A percentile compares a stretch with the other conserved stretches of the same genome.
Evolutionary conservation across 257 asterid genomes (phyloP).

Genomic region (Ocimum tenuiflorum): DNA sequence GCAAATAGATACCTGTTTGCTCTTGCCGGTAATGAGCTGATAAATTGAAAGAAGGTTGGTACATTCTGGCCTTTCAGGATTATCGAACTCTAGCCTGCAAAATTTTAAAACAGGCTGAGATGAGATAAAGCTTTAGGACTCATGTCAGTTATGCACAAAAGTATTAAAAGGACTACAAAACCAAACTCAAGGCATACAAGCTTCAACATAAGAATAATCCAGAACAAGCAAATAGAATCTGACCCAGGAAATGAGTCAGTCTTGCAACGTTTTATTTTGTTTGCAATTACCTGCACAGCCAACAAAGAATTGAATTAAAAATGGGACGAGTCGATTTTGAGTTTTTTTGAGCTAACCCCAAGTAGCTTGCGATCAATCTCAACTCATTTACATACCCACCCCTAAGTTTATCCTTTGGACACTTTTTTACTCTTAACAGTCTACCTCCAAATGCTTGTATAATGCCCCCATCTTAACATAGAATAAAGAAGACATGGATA

Average conservation of each 20-base stretch:
- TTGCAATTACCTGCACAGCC: slow-evolving; percentile 60
- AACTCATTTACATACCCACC: too few relatives aligned
- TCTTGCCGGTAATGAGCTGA: slow-evolving; percentile 79
- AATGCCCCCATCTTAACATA: not conserved
- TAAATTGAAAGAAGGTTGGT: slow-evolving; percentile 85
- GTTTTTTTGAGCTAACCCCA: too few relatives aligned
- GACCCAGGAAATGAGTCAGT: slow-evolving; percentile 84
- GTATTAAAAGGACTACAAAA: not conserved
- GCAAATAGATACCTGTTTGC: slow-evolving; percentile 85
- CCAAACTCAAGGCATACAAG: slow-evolving; percentile 3
- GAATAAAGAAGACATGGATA: not conserved
- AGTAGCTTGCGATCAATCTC: too few relatives aligned
- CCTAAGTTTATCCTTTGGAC: too few relatives aligned
- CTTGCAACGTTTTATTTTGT: slow-evolving; percentile 93
- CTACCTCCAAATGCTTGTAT: not conserved
- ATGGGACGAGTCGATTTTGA: too few relatives aligned
- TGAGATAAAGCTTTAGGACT: slow-evolving; percentile 7
- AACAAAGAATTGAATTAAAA: slow-evolving; percentile 19
- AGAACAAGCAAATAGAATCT: slow-evolving; percentile 21
- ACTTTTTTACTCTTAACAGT: not conserved
- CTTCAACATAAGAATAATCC: not conserved
- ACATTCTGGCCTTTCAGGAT: slow-evolving; percentile 92
- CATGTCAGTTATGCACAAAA: not conserved
- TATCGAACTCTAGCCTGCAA: slow-evolving; percentile 82
- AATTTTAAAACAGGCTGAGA: slow-evolving; percentile 10